Base-by-base conservation (phyloP, 371 early-diverging fungal species). In the Saksenaea vasiformis region DNA sequence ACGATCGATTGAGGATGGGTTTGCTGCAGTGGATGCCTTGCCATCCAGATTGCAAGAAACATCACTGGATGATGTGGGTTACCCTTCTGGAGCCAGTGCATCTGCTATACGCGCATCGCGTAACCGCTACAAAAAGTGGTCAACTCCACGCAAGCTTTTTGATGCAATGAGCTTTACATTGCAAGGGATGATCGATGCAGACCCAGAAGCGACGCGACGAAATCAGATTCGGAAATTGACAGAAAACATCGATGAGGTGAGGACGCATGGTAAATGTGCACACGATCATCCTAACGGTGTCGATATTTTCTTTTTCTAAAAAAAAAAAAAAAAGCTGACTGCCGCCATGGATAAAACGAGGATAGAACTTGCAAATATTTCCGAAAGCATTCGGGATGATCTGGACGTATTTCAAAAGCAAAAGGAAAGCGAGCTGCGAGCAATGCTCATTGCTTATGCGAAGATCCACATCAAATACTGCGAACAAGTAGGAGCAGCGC, bases 101-200 rank as follows among this genome's bases (percentile, higher is more conserved):
- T 64, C 75, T 8, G 72, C 74, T 11, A 51, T 80, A 41, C 68
- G 74, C 17, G 75, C 73, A 53, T 68, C 73, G 17, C 70, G 68
- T 15, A 63, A 65, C 19, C 75, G 78, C 51, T 80, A 78, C 59
- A 82, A 81, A 14, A 78, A 80, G 26, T 70, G 80, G 80, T 68
- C 77, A 22, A 74, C 77, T 22, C 77, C 80, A 3, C 58, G 83
- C 14, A 85, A 84, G 51, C 60, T 86, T n/a, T 71, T 89, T 38
- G 82, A 83, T 66, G 80, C 87, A 4, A 62, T 89, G 37, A 89
- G 88, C 24, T 84, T 85, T 37, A 89, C 90, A 3, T 65, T 92
- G 17, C 90, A 93, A 67, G 93, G 95, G 1, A 87, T 97, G 73
- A 92, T 95, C 58, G 98, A 96, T 81, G 91, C 92, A 14, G 96